Evolutionary conservation across 169 alveolate genomes (phyloP).

Genomic region (Ichthyophthirius multifiliis): DNA sequence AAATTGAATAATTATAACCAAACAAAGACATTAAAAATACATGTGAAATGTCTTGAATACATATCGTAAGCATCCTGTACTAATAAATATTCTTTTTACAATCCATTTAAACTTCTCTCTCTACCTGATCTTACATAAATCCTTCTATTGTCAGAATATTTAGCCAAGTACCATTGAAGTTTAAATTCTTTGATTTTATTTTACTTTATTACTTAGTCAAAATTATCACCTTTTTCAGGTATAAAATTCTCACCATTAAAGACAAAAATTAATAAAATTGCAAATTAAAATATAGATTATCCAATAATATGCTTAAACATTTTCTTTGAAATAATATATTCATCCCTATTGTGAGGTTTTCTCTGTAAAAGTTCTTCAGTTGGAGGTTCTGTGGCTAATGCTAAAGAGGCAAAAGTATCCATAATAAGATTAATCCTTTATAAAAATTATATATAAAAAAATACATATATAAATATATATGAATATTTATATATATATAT

Average conservation of each 20-base stretch:
- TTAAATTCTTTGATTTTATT: background rate
- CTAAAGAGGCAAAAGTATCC: conserved; percentile 84
- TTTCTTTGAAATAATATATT: conserved; percentile 74
- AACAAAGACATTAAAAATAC: conserved; percentile 73
- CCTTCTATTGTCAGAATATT: background rate
- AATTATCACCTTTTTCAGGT: conserved; percentile 38
- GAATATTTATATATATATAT: too few relatives aligned
- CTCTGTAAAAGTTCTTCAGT: conserved; percentile 52
- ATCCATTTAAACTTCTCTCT: conserved; percentile 1
- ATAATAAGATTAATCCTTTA: conserved; percentile 81
- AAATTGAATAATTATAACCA: conserved; percentile 76
- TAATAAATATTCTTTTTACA: conserved; percentile 4
- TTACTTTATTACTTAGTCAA: background rate
- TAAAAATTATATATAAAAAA: background rate
- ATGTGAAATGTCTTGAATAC: conserved; percentile 51
- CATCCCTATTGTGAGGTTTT: conserved; percentile 74
- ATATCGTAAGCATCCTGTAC: conserved; percentile 13
- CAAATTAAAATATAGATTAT: conserved; percentile 63
- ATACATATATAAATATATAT: background rate
- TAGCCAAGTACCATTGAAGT: background rate
- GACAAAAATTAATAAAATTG: conserved; percentile 48
- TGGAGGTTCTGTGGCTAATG: conserved; percentile 85
- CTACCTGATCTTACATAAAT: conserved; percentile 11
- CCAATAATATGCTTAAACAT: conserved; percentile 70
- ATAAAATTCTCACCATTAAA: conserved; percentile 66